Base-by-base conservation (phyloP, 140 eudicot genomes). In the Bidens hawaiensis region DNA sequence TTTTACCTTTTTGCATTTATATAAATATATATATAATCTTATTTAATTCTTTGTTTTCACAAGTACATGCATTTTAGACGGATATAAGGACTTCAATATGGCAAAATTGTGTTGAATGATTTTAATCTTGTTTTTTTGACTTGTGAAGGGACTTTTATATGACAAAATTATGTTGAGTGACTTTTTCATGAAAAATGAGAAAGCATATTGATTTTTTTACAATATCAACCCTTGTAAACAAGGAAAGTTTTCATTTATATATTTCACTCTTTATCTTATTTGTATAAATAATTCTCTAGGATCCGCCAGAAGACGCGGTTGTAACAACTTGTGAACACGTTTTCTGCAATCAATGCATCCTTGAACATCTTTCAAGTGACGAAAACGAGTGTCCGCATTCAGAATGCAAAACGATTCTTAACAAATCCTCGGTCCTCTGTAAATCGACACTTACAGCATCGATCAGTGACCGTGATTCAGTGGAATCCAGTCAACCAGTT, bases 271-370 rank as follows among this genome's bases (percentile, higher is more conserved):
- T 33, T 52, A 15, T 3, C 28, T 28, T 28, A 25, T 5, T 63
- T 71, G 42, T 34, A 61, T 21, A 27, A 33, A 4, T n/a, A 13
- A 23, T 64, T 72, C 11, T 65, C 5, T 57, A 80, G 86, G 90
- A 83, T 63, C 76, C 79, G 49, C 90, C 86, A 4, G 90, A 83
- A 70, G 86, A 80, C 67, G 83, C 90, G 15, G 83, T 80, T 33
- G 90, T 83, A 34, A 74, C 90, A 62, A 70, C 74, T 53, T 83
- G 90, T 62, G 83, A 70, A 57, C 90, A 83, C 57, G 90, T 83
- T 10, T 83, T 83, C 76, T 83, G 90, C 68, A 80, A 80, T 70
- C 90, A 79, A 18, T 83, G 90, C 77, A 76, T 83, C 51, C 72
- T 70, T 24, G 81, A 83, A 54, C 86, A 67, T 72, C 75, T 83